Evolutionary conservation across 1,284 basidiomycete species (phyloP), one percentile per base, ranked within the genome.

Genomic region (Cryptococcus depauperatus): DNA sequence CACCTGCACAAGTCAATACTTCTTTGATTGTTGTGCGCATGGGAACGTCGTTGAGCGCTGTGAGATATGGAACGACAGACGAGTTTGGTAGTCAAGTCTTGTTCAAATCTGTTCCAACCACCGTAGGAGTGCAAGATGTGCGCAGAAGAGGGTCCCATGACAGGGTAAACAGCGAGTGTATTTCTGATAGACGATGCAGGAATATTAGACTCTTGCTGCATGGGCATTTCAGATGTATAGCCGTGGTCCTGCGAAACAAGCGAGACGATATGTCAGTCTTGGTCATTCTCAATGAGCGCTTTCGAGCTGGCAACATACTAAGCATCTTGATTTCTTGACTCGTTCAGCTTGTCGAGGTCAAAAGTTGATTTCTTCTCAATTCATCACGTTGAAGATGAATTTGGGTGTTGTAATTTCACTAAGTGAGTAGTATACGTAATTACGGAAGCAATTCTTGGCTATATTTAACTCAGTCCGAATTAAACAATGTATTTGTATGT

Each of bases 311-410:
- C 39, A 35, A 22, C 38, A 37, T 28, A 37, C 7, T 42, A 42
- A 37, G 46, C 27, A 41, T 41, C 35, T 19, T 19, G 25, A 37
- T 47, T 39, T 30, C 33, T 48, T 29, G 50, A 51, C 53, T 64
- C 62, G 52, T 71, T 68, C 37, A 71, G 40, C 45, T 61, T 56
- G 37, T 68, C 68, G 23, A 71, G 57, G 28, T 68, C 69, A n/a
- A 52, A 71, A 71, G 52, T 71, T 68, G 40, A 71, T 69, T 43
- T 70, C 68, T 51, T 71, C 69, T 68, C 69, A 71, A 35, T 62
- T 62, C 29, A n/a, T n/a, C n/a, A n/a, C n/a, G n/a, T n/a, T n/a
- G n/a, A n/a, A n/a, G n/a, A n/a, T n/a, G n/a, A n/a, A n/a, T n/a
- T n/a, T n/a, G n/a, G n/a, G n/a, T n/a, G n/a, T n/a, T n/a, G n/a